phyloP scores from a whole-genome alignment of 192 early-diverging fungal species.

The Ambispora gerdemannii region DNA sequence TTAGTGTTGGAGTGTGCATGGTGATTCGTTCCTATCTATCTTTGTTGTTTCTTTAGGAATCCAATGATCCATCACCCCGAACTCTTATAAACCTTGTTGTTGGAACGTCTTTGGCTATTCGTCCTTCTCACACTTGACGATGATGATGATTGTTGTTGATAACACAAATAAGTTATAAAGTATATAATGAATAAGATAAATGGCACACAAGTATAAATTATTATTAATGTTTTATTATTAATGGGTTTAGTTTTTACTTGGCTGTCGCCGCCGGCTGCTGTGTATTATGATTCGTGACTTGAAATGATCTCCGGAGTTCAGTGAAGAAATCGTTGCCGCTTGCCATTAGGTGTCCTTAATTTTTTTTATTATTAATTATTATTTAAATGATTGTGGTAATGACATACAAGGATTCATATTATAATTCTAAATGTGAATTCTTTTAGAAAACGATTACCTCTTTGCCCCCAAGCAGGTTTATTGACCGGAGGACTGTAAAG shows the following conservation, averaged over 20 bases:
- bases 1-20: too few relatives aligned
- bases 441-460: background rate
- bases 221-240: conserved; percentile 14
- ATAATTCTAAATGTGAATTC: background rate
- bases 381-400: too few relatives aligned
- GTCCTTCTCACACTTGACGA: conserved; percentile 26
- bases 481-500: conserved; percentile 6
- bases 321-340: conserved; percentile 28
- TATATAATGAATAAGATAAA: conserved; percentile 27
- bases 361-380: too few relatives aligned
- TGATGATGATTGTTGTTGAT: too few relatives aligned
- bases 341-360: conserved; percentile 29
- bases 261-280: conserved; percentile 16
- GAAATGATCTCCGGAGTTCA: conserved; percentile 22
- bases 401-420: too few relatives aligned
- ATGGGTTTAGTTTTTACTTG: conserved; percentile 26
- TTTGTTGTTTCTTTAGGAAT: too few relatives aligned
- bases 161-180: conserved; percentile 27
- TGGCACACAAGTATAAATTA: conserved; percentile 3
- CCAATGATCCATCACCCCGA: background rate
- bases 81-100: background rate
- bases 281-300: background rate
- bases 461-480: conserved; percentile 9
- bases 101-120: conserved; percentile 20
- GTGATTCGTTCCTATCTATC: too few relatives aligned